Conservation (phyloP, 2,329 filamentous ascomycete species). For the Pseudogymnoascus sp. region DNA sequence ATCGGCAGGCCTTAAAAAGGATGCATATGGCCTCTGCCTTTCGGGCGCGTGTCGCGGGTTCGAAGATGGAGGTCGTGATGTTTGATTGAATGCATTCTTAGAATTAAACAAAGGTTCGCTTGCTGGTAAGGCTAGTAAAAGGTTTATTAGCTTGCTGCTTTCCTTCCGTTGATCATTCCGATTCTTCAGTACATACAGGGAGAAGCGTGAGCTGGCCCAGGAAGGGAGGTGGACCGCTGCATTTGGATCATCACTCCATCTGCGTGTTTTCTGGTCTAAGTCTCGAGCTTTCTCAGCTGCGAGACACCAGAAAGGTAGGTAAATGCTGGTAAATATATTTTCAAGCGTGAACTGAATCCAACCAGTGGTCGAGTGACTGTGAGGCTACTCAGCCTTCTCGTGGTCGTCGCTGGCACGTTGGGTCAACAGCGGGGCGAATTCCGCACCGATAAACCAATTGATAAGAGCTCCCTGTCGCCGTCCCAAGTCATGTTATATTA, state of each 20-base stretch:
- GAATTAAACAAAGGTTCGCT: constrained; percentile 1
- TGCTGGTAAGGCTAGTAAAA: background rate
- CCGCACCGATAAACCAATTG: constrained; percentile 10
- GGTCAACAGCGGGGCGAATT: constrained; percentile 12
- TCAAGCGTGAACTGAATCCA: background rate
- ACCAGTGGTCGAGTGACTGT: constrained; percentile 8
- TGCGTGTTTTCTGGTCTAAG: constrained; percentile 15
- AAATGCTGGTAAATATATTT: background rate
- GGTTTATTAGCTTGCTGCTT: background rate
- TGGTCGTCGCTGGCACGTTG: constrained; percentile 3
- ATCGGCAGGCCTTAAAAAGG: constrained; percentile 5
- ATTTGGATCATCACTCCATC: constrained; percentile 31
- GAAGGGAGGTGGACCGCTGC: constrained; percentile 31
- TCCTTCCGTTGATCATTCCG: background rate
- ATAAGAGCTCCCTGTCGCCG: constrained; percentile 10
- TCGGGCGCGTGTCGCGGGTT: constrained; percentile 1
- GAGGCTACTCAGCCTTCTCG: constrained; percentile 10
- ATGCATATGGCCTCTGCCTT: background rate
- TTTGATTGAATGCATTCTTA: constrained; percentile 1
- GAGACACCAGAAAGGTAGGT: constrained; percentile 12
- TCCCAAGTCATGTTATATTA: constrained; percentile 9
- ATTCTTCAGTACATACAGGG: constrained; percentile 25
- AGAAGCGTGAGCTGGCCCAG: constrained; percentile 28
- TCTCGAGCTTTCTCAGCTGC: constrained; percentile 16
- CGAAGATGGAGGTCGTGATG: background rate